Percentiles rank a stretch among this genome's conserved stretches.
These are phyloP conservation scores for Moniliella sp. DNA, from an alignment of 1,284 basidiomycete species.

Conservation along the genomic window DNA sequence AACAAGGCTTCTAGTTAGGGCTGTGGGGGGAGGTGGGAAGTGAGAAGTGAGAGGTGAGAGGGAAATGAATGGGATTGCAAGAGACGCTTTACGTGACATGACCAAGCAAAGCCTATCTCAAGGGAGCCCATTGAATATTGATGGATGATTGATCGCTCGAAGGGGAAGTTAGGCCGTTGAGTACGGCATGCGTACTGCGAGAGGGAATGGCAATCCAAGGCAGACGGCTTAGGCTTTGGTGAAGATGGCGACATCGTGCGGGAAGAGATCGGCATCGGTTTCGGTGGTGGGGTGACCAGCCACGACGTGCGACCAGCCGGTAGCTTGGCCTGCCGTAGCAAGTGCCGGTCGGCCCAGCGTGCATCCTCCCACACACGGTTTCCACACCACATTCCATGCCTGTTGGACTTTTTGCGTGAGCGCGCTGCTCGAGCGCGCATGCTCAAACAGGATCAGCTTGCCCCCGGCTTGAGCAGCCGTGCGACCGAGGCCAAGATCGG, in stretches of 20 bases:
- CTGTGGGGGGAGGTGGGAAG: too few species aligned
- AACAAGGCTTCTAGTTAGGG: too few species aligned
- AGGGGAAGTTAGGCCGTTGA: too few species aligned
- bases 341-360: conserved; percentile 7
- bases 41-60: too few species aligned
- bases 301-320: conserved; percentile 10
- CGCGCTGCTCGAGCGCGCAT: conserved; percentile 8
- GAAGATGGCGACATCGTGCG: conserved; percentile 10
- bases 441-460: conserved; percentile 17
- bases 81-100: too few species aligned
- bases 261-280: conserved; percentile 6
- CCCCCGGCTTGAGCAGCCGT: conserved; percentile 14
- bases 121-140: too few species aligned
- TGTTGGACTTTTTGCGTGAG: conserved; percentile 8
- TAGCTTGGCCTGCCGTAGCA: too few species aligned
- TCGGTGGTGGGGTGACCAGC: conserved; percentile 1
- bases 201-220: neutral
- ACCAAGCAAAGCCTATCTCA: too few species aligned
- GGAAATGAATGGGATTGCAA: too few species aligned
- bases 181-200: neutral
- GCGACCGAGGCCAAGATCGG: conserved; percentile 8
- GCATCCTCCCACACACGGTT: conserved; percentile 10
- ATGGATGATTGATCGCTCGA: too few species aligned
- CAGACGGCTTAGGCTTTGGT: conserved; percentile 7
- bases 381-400: conserved; percentile 9